phyloP scores from a whole-genome alignment of 2,329 filamentous ascomycete genomes.

The Helotiales sp. region DNA sequence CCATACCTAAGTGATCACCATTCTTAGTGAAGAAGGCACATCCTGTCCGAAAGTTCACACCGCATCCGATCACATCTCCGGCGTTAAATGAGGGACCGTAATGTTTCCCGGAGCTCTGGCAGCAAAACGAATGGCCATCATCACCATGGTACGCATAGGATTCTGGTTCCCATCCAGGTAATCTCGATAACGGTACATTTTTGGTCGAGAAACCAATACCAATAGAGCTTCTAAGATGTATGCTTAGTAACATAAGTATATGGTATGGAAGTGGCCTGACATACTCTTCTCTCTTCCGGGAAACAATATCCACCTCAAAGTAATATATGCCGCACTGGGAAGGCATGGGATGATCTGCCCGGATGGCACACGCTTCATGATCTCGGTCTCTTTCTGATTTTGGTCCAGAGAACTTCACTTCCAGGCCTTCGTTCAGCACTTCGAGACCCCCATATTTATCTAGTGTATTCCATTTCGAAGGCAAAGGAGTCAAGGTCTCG shows the following conservation, averaged over 20 bases:
- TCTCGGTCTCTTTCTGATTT: constrained; percentile 52
- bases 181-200: constrained; percentile 52
- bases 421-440: constrained; percentile 69
- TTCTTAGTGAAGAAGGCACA: constrained; percentile 72
- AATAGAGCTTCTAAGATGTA: constrained; percentile 52
- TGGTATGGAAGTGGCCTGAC: constrained; percentile 26
- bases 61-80: constrained; percentile 63
- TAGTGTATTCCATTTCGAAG: constrained; percentile 76
- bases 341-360: constrained; percentile 85
- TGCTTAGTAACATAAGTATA: constrained; percentile 16
- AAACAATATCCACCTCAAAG: constrained; percentile 71
- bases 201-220: constrained; percentile 62
- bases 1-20: constrained; percentile 54
- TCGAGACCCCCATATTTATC: constrained; percentile 77
- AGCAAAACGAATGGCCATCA: constrained; percentile 62
- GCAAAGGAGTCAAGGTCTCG: constrained; percentile 67
- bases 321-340: constrained; percentile 92
- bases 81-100: constrained; percentile 58
- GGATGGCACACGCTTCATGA: constrained; percentile 78
- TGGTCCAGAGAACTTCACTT: constrained; percentile 60
- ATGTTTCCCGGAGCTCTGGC: constrained; percentile 54
- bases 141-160: constrained; percentile 71
- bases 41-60: constrained; percentile 63
- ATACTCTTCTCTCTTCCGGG: constrained; percentile 68
- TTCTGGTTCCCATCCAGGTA: constrained; percentile 67